Evolutionary conservation across 305 asterid species (phyloP), one percentile per base, ranked within the genome.

Genomic region (Caryopteris hybrid): DNA sequence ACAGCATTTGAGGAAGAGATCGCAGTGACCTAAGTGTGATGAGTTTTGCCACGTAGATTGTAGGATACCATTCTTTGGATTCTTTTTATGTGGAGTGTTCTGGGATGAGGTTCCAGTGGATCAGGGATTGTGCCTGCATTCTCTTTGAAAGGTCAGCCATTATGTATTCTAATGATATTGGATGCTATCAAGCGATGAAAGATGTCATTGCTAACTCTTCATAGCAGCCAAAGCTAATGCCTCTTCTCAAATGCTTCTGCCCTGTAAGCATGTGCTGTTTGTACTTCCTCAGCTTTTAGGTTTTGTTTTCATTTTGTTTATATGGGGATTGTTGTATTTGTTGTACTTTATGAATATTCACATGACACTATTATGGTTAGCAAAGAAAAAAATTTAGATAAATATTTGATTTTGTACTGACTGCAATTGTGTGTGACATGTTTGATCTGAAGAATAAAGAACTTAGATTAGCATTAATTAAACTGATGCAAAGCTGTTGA

Each of bases 21-120:
- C 86, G 52, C 75, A 80, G 58, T 84, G 76, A 86, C 61, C 36
- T 18, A 59, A 77, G 69, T 66, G 61, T 59, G 52, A 42, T 25
- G 79, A 65, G 75, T 67, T 69, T 78, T 69, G 71, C 83, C 73
- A 66, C 71, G 56, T 78, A 81, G 80, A 73, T 69, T 72, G 59
- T 83, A 83, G 87, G 85, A 79, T 61, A 69, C 68, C 73, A 84
- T 85, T 88, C 90, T 80, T 88, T 83, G 75, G 75, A 74, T 83
- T 78, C 61, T 67, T 79, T 81, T 67, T 79, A 79, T 78, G 63
- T 70, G 78, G 79, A 72, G 83, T 51, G 54, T 75, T 67, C 52
- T 69, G 83, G 80, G 81, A 70, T 61, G 83, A 80, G 83, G 80
- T 72, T 84, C 76, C 74, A 60, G 60, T 60, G 64, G 70, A 61